These are phyloP conservation scores for Morella rubra DNA, from an alignment of 306 rosid genomes.

Conservation along the genomic window DNA sequence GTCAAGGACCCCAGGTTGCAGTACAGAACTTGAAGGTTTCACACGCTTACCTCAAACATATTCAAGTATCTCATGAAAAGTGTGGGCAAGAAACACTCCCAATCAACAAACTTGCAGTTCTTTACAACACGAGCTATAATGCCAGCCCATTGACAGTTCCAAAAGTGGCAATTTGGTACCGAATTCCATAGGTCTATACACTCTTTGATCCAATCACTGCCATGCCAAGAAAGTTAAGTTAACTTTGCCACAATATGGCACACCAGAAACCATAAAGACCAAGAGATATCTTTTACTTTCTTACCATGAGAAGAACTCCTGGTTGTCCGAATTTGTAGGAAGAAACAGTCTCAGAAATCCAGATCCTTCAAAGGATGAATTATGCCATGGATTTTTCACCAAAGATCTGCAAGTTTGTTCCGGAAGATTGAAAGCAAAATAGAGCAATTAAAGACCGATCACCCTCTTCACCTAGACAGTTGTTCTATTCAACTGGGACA, in stretches of 20 bases:
- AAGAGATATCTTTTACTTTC: slow-evolving; percentile 38
- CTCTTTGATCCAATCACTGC: slow-evolving; percentile 78
- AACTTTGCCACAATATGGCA: slow-evolving; percentile 25
- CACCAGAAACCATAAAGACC: slow-evolving; percentile 27
- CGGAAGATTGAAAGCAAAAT: slow-evolving; percentile 25
- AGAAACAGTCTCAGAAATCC: slow-evolving; percentile 94
- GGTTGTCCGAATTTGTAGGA: slow-evolving; percentile 82
- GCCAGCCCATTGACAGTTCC: slow-evolving; percentile 99
- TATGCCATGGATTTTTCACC: slow-evolving; percentile 97
- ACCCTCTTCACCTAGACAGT: slow-evolving; percentile 1
- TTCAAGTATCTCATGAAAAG: slow-evolving; percentile 89
- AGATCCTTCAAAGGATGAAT: slow-evolving; percentile 94
- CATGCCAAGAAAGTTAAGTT: slow-evolving; percentile 32
- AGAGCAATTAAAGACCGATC: not conserved
- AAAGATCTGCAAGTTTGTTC: slow-evolving; percentile 62
- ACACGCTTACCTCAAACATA: slow-evolving; percentile 89
- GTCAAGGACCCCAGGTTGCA: not conserved
- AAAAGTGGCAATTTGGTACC: slow-evolving; percentile 94
- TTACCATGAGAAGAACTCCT: slow-evolving; percentile 79
- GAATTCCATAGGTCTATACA: slow-evolving; percentile 78
- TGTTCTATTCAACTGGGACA: not conserved
- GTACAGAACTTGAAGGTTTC: slow-evolving; percentile 23
- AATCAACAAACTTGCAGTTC: slow-evolving; percentile 69
- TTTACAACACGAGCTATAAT: slow-evolving; percentile 84
- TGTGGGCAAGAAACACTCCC: slow-evolving; percentile 81